phyloP scores from a whole-genome alignment of 2,329 filamentous ascomycete species.

The Colletotrichum abscissum region DNA sequence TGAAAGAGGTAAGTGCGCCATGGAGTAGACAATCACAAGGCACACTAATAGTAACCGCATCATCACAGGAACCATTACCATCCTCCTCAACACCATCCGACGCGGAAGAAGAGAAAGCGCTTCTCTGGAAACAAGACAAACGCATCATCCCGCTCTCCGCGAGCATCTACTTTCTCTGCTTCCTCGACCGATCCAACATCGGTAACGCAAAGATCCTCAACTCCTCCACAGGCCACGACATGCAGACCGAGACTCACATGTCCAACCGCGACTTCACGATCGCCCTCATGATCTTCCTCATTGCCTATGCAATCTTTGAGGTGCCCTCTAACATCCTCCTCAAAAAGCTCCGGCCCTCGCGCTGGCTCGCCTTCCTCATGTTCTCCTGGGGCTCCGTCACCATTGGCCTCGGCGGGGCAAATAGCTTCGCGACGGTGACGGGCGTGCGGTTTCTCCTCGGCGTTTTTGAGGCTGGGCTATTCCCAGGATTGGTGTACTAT shows the following conservation, averaged over 20 bases:
- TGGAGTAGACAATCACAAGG: accelerated
- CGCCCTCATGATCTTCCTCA: slow-evolving; percentile 69
- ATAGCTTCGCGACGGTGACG: slow-evolving; percentile 49
- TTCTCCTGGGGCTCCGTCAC: slow-evolving; percentile 51
- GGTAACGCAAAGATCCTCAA: slow-evolving; percentile 77
- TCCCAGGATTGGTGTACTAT: slow-evolving; percentile 54
- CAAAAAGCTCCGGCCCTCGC: slow-evolving; percentile 47
- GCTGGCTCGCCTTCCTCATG: slow-evolving; percentile 51
- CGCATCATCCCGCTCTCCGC: slow-evolving; percentile 73
- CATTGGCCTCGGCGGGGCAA: slow-evolving; percentile 51
- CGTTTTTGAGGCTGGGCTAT: slow-evolving; percentile 54
- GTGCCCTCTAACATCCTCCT: slow-evolving; percentile 52
- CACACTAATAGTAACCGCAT: background rate
- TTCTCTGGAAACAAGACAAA: slow-evolving; percentile 70
- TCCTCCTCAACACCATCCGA: background rate
- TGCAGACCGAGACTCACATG: slow-evolving; percentile 72
- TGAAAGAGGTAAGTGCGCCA: background rate
- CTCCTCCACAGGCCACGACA: slow-evolving; percentile 67
- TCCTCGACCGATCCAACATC: slow-evolving; percentile 76
- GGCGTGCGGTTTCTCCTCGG: slow-evolving; percentile 54
- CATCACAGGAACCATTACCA: background rate
- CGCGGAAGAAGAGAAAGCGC: slow-evolving; percentile 45
- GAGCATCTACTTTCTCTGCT: slow-evolving; percentile 74
- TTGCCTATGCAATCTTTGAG: slow-evolving; percentile 54
- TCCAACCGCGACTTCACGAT: slow-evolving; percentile 70